A percentile compares a stretch with the other conserved stretches of the same genome.
These are phyloP conservation scores for Grosmannia huntii DNA, from an alignment of 2,329 filamentous ascomycete species.

Conservation along the genomic window DNA sequence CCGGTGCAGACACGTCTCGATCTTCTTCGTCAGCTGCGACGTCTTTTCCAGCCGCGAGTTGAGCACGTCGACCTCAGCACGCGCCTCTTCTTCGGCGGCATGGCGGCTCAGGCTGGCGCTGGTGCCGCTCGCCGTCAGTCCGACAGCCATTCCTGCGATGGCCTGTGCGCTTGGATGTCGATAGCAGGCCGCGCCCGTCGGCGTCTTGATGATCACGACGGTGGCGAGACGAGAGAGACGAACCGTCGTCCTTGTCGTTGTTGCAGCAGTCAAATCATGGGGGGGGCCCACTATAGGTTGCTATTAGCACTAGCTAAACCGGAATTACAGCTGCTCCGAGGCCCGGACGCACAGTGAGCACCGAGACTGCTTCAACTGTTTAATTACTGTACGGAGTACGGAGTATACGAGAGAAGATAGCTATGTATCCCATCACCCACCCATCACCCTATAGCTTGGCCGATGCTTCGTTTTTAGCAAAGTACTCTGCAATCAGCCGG, in stretches of 20 bases:
- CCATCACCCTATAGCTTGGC: too few species aligned
- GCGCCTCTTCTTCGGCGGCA: constrained; percentile 51
- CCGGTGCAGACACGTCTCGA: constrained; percentile 72
- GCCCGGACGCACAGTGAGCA: not conserved
- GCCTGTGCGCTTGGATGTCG: not conserved
- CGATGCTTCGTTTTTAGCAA: constrained; percentile 18
- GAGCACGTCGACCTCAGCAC: constrained; percentile 57
- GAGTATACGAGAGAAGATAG: too few species aligned
- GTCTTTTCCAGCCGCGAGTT: constrained; percentile 79
- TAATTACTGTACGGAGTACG: too few species aligned
- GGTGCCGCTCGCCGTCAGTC: constrained; percentile 22
- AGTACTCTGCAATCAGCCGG: constrained; percentile 39
- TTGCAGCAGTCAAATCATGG: not conserved
- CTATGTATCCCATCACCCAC: too few species aligned
- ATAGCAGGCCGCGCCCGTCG: not conserved
- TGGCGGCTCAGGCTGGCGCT: constrained; percentile 23
- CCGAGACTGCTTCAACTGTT: too few species aligned
- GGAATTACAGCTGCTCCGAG: constrained; percentile 8
- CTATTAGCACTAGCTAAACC: not conserved
- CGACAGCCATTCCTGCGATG: constrained; percentile 34
- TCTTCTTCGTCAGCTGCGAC: constrained; percentile 85
- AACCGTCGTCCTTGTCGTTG: too few species aligned
- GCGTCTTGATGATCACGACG: not conserved
- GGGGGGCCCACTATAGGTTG: constrained; percentile 3
- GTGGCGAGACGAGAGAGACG: too few species aligned